A percentile compares a stretch with the other conserved stretches of the same genome.
These are phyloP conservation scores for Nicotiana knightiana DNA, from an alignment of 257 asterid species.

Conservation along the genomic window DNA sequence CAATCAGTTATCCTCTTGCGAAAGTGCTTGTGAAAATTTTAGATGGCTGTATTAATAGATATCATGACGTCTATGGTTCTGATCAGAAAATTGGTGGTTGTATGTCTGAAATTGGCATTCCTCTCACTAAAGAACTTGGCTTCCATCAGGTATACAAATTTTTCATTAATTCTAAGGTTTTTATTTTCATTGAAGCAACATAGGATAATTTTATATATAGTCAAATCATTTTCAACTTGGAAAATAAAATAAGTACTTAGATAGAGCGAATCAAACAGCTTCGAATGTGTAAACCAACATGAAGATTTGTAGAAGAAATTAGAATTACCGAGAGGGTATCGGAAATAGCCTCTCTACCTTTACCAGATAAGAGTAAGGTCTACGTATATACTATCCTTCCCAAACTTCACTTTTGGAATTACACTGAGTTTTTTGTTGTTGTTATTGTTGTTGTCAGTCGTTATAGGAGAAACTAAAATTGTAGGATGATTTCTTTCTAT, in stretches of 20 bases:
- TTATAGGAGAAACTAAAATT: too few species aligned
- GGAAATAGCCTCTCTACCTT: too few species aligned
- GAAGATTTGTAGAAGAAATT: background rate
- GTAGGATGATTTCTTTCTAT: too few species aligned
- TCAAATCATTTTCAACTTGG: background rate
- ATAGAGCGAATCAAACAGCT: background rate
- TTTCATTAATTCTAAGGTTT: background rate
- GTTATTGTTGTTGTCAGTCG: too few species aligned
- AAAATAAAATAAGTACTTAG: background rate
- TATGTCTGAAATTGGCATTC: conserved; percentile 64
- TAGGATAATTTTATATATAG: background rate
- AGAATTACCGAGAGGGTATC: too few species aligned
- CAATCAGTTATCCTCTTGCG: conserved; percentile 71
- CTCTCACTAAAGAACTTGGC: conserved; percentile 64
- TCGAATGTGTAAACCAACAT: background rate
- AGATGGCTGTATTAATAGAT: conserved; percentile 78
- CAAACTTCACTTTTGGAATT: too few species aligned
- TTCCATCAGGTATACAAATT: conserved; percentile 68
- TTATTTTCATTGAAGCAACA: background rate
- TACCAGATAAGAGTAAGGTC: too few species aligned
- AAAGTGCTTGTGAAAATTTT: conserved; percentile 51
- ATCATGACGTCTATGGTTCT: conserved; percentile 63
- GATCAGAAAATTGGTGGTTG: conserved; percentile 69
- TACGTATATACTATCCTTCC: too few species aligned
- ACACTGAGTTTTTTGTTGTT: too few species aligned